phyloP scores from a whole-genome alignment of 2,329 filamentous ascomycete genomes.

The Fusarium anguioides region DNA sequence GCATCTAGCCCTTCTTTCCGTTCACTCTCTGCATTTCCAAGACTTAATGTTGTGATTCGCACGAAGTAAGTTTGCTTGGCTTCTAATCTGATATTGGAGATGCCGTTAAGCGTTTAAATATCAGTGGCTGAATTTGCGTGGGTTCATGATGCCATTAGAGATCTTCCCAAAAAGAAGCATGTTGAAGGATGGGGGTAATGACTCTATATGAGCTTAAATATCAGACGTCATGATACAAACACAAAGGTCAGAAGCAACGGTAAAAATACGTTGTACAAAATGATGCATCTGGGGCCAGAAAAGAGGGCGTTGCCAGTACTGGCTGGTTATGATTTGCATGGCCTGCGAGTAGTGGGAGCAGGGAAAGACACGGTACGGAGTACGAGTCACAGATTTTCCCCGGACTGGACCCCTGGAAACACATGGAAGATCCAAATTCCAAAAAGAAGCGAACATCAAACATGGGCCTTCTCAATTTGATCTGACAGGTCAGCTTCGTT shows the following conservation, averaged over 20 bases:
- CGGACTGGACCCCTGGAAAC: slow-evolving; percentile 33
- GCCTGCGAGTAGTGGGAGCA: slow-evolving; percentile 19
- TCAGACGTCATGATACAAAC: not conserved
- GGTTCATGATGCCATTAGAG: not conserved
- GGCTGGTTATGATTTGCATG: slow-evolving; percentile 18
- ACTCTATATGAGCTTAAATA: too few species aligned
- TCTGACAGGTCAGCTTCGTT: slow-evolving; percentile 31
- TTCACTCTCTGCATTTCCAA: too few species aligned
- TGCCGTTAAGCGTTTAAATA: not conserved
- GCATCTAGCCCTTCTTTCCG: too few species aligned
- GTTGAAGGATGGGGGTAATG: not conserved
- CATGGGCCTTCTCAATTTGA: slow-evolving; percentile 22
- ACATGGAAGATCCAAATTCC: slow-evolving; percentile 18
- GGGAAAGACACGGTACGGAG: not conserved
- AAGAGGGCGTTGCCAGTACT: slow-evolving; percentile 3
- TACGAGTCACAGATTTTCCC: slow-evolving; percentile 14
- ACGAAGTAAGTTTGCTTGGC: too few species aligned
- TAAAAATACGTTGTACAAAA: not conserved
- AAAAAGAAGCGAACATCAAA: slow-evolving; percentile 15
- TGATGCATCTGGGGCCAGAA: not conserved
- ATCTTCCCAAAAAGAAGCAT: not conserved
- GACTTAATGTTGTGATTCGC: too few species aligned
- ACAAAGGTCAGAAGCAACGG: not conserved
- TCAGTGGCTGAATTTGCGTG: not conserved
- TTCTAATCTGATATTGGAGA: not conserved